A percentile compares a stretch with the other conserved stretches of the same genome.
These are phyloP conservation scores for Arthrobotrys pseudoclavata DNA, from an alignment of 2,329 filamentous ascomycete genomes.

Conservation along the genomic window DNA sequence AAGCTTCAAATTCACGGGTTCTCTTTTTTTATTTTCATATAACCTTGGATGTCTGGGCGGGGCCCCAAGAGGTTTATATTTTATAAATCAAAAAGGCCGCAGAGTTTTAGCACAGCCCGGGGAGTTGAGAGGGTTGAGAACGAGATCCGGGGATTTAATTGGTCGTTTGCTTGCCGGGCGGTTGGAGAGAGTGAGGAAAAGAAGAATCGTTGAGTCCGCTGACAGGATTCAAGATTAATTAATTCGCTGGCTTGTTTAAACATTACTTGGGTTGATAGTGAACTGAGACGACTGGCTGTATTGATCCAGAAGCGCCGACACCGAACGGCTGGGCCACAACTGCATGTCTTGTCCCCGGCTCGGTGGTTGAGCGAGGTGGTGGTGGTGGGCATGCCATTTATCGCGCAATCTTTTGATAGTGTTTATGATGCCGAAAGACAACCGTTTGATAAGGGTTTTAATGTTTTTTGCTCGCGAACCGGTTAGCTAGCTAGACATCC, in stretches of 20 bases:
- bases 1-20: conserved; percentile 20
- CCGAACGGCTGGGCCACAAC: conserved; percentile 58
- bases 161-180: conserved; percentile 10
- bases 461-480: conserved; percentile 2
- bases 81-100: conserved; percentile 38
- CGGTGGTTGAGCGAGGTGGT: conserved; percentile 12
- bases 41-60: not conserved
- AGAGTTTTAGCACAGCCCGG: conserved; percentile 15
- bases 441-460: conserved; percentile 14
- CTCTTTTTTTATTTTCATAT: not conserved
- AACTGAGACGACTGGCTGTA: conserved; percentile 41
- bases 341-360: conserved; percentile 38
- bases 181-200: conserved; percentile 1
- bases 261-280: not conserved
- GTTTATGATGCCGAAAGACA: conserved; percentile 15
- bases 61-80: conserved; percentile 18
- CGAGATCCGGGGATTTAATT: conserved; percentile 12
- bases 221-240: conserved; percentile 26
- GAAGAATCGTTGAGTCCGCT: conserved; percentile 22
- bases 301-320: conserved; percentile 57
- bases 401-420: conserved; percentile 42
- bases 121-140: conserved; percentile 3
- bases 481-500: not conserved
- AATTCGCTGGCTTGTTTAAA: conserved; percentile 30
- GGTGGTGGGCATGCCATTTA: conserved; percentile 34